A percentile compares a stretch with the other conserved stretches of the same genome.
These are phyloP conservation scores for Arctium minus DNA, from an alignment of 129 eudicot genomes.

Conservation along the genomic window DNA sequence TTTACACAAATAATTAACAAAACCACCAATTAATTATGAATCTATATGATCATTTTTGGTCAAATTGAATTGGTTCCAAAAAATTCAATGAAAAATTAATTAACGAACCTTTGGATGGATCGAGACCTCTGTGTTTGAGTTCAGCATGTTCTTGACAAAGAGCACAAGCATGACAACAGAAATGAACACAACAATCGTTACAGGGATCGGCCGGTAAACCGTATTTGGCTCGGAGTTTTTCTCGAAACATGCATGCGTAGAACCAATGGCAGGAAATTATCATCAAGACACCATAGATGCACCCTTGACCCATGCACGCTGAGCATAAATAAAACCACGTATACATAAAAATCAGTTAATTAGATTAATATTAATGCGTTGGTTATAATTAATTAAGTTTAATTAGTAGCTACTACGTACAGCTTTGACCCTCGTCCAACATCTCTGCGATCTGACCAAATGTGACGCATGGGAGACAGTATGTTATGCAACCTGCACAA, in stretches of 20 bases:
- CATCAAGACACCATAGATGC: slow-evolving; percentile 25
- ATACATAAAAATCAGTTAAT: too few species aligned
- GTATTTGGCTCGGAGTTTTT: slow-evolving; percentile 27
- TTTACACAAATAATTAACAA: background rate
- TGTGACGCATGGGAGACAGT: slow-evolving; percentile 48
- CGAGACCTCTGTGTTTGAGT: slow-evolving; percentile 37
- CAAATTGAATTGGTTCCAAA: background rate
- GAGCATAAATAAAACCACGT: background rate
- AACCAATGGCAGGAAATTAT: slow-evolving; percentile 30
- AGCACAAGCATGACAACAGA: slow-evolving; percentile 35
- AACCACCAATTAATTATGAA: background rate
- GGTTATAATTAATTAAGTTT: background rate
- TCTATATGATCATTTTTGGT: background rate
- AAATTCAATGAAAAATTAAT: background rate
- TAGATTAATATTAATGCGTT: background rate
- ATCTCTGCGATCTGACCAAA: slow-evolving; percentile 50
- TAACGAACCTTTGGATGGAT: slow-evolving; percentile 35
- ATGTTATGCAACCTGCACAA: slow-evolving; percentile 46
- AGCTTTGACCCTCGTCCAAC: slow-evolving; percentile 39
- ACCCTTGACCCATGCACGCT: slow-evolving; percentile 39
- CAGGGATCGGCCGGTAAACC: slow-evolving; percentile 32
- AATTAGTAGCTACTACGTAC: slow-evolving; percentile 22
- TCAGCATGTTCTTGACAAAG: slow-evolving; percentile 45
- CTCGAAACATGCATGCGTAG: slow-evolving; percentile 38
- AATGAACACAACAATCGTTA: slow-evolving; percentile 43